A percentile compares a stretch with the other conserved stretches of the same genome.
Evolutionary conservation across 2,329 filamentous ascomycete genomes (phyloP).

Genomic region (Pseudocercospora crystallina): DNA sequence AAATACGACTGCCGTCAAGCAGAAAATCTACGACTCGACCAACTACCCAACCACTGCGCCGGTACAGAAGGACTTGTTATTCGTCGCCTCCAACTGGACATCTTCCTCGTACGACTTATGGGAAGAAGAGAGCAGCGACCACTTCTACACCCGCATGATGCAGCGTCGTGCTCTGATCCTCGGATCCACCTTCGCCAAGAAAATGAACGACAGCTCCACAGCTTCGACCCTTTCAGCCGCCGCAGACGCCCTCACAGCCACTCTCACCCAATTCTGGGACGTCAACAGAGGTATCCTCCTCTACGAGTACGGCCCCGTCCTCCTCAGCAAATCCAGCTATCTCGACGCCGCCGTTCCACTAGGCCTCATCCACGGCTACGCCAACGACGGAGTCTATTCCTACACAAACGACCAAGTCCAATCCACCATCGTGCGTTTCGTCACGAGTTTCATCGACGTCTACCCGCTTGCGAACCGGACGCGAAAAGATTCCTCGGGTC

Average conservation of each 20-base stretch:
- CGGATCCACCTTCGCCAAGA: constrained; percentile 32
- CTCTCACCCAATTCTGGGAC: constrained; percentile 35
- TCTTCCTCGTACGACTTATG: constrained; percentile 33
- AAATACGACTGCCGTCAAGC: constrained; percentile 25
- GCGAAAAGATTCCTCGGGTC: constrained; percentile 24
- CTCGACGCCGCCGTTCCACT: constrained; percentile 36
- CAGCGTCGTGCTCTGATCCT: constrained; percentile 32
- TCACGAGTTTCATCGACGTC: constrained; percentile 31
- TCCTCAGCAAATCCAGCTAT: constrained; percentile 33
- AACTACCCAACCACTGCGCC: constrained; percentile 27
- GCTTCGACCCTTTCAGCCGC: constrained; percentile 28
- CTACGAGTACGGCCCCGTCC: constrained; percentile 36
- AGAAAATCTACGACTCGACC: constrained; percentile 32
- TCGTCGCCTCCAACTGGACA: constrained; percentile 35
- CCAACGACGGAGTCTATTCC: constrained; percentile 32
- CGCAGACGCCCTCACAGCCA: constrained; percentile 27
- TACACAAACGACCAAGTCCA: constrained; percentile 36
- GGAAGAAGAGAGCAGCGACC: constrained; percentile 34
- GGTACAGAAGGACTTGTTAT: constrained; percentile 32
- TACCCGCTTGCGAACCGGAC: constrained; percentile 33
- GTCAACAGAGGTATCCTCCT: constrained; percentile 27
- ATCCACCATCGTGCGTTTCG: constrained; percentile 30
- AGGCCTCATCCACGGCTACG: constrained; percentile 36
- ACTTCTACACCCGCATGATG: constrained; percentile 35
- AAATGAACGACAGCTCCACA: constrained; percentile 30